phyloP scores from a whole-genome alignment of 495 filamentous ascomycete species.

The Trichoderma orchidacearum region DNA sequence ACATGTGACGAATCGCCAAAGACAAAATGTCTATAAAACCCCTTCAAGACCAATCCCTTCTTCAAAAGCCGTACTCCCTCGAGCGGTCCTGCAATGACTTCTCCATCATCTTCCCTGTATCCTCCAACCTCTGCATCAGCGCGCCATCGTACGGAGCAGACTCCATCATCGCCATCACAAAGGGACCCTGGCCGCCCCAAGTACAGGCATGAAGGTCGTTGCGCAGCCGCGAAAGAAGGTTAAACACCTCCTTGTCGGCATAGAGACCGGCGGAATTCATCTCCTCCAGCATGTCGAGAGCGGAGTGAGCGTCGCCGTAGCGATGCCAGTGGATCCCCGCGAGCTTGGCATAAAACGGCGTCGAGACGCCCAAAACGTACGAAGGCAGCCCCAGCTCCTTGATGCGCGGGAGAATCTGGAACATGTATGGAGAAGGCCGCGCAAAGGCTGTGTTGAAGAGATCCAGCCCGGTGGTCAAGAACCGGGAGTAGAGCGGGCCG shows the following conservation, averaged over 20 bases:
- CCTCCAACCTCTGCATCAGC: background rate
- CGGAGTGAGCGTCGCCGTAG: conserved; percentile 44
- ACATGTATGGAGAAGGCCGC: conserved; percentile 40
- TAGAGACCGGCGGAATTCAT: conserved; percentile 63
- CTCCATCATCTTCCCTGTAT: background rate
- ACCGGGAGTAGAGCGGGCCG: conserved; percentile 51
- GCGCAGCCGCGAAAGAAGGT: background rate
- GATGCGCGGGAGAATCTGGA: conserved; percentile 53
- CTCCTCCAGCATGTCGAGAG: conserved; percentile 53
- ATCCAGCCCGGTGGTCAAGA: conserved; percentile 48
- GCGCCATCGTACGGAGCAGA: background rate
- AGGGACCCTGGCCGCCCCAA: background rate
- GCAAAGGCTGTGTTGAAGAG: conserved; percentile 49
- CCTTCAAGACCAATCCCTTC: no score
- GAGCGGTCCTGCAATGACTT: background rate
- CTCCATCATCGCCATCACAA: conserved; percentile 2
- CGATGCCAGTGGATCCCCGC: conserved; percentile 49
- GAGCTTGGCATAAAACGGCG: conserved; percentile 62
- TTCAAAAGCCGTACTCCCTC: background rate
- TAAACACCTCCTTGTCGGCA: conserved; percentile 26
- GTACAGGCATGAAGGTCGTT: background rate
- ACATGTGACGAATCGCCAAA: no score
- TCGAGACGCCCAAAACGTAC: conserved; percentile 59
- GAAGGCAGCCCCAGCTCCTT: conserved; percentile 57
- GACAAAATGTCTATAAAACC: no score